phyloP scores from a whole-genome alignment of 345 rosid genomes.

The Rhizophora apiculata region DNA sequence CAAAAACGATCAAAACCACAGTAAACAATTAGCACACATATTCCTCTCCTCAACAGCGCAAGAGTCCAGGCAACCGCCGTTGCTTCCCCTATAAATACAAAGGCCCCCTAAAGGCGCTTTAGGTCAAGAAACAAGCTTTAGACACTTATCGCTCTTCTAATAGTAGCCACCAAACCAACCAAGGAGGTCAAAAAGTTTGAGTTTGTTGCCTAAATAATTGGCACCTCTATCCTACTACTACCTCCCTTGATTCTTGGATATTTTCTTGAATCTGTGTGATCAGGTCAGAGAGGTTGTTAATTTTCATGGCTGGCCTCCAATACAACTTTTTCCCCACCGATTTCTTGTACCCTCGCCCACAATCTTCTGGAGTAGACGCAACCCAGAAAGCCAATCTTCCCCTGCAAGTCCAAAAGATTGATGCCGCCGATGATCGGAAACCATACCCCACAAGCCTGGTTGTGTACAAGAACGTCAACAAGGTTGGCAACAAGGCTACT shows the following conservation, averaged over 20 bases:
- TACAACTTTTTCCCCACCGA: constrained; percentile 54
- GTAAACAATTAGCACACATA: too few species aligned
- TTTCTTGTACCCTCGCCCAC: constrained; percentile 49
- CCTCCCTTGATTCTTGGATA: neutral
- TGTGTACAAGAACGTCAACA: neutral
- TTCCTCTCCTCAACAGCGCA: too few species aligned
- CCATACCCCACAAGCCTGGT: neutral
- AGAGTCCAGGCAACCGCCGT: too few species aligned
- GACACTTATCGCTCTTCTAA: too few species aligned
- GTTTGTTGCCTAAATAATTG: too few species aligned
- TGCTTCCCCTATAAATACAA: too few species aligned
- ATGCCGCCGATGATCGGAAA: constrained; percentile 4
- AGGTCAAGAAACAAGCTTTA: too few species aligned
- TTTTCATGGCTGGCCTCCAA: constrained; percentile 47
- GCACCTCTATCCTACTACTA: neutral
- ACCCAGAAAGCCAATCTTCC: constrained; percentile 8
- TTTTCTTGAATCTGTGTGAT: neutral
- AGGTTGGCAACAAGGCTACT: neutral
- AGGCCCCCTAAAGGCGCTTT: too few species aligned
- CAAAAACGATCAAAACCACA: too few species aligned
- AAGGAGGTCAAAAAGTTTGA: too few species aligned
- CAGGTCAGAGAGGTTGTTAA: neutral
- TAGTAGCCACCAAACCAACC: too few species aligned
- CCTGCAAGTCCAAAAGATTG: constrained; percentile 6
- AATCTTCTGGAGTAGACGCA: neutral